These are phyloP conservation scores for Leptographium flavum DNA, from an alignment of 2,329 filamentous ascomycete species.

Conservation along the genomic window DNA sequence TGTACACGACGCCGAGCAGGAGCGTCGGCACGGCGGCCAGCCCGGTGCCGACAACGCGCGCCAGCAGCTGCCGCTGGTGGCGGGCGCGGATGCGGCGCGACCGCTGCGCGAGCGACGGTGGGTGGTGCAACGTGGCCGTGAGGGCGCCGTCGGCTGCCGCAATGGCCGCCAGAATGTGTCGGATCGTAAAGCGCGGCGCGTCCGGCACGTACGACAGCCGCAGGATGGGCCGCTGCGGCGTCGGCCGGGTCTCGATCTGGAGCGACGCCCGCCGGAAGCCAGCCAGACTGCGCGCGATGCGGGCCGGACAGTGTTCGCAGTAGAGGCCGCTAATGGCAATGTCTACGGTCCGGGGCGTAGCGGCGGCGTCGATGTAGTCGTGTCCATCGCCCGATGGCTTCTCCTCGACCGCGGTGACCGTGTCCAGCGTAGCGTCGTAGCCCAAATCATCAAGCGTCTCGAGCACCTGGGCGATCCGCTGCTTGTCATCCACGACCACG, in stretches of 20 bases:
- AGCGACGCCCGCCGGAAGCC: slow-evolving; percentile 35
- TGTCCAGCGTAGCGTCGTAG: slow-evolving; percentile 48
- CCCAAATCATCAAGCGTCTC: slow-evolving; percentile 48
- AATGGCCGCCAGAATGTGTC: slow-evolving; percentile 57
- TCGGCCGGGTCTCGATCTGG: slow-evolving; percentile 38
- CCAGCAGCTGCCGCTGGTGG: slow-evolving; percentile 54
- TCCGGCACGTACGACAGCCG: slow-evolving; percentile 56
- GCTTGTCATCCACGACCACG: slow-evolving; percentile 36
- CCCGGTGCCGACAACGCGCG: slow-evolving; percentile 56
- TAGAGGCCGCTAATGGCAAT: slow-evolving; percentile 60
- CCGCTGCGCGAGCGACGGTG: slow-evolving; percentile 71
- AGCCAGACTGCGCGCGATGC: slow-evolving; percentile 38
- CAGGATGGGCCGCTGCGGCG: slow-evolving; percentile 50
- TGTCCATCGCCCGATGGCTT: too few species aligned
- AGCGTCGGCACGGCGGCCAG: slow-evolving; percentile 68
- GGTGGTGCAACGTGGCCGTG: slow-evolving; percentile 56
- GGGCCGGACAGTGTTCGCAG: slow-evolving; percentile 54
- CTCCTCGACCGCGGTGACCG: slow-evolving; percentile 23
- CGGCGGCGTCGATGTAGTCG: slow-evolving; percentile 11
- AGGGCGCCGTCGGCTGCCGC: slow-evolving; percentile 52
- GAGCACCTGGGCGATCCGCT: slow-evolving; percentile 31
- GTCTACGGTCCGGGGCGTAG: slow-evolving; percentile 38
- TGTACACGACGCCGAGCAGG: slow-evolving; percentile 77
- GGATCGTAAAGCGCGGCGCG: slow-evolving; percentile 56
- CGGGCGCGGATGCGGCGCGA: slow-evolving; percentile 56